Base-by-base conservation (phyloP, 805 yeast species). In the Blastobotrys peoriensis region DNA sequence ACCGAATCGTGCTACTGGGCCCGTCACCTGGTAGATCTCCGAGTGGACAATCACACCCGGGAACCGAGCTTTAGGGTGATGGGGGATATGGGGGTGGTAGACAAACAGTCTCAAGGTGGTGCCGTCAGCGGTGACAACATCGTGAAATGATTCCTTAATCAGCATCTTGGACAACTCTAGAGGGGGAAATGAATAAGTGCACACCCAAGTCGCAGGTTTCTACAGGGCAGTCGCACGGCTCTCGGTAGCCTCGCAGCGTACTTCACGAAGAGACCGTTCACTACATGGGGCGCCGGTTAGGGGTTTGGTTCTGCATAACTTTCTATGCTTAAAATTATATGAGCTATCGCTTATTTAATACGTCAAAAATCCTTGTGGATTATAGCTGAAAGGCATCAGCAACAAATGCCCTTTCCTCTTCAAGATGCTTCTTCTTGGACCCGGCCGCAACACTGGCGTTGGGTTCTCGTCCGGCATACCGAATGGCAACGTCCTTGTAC, bases 381-480 rank as follows among this genome's bases (percentile, higher is more conserved):
- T 48, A 48, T 23, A 60, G 44, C 34, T 49, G 46, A 68, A 86
- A 83, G 49, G 83, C 95, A 45, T 85, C 94, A 48, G 74, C 71
- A 65, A 91, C 74, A 75, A 93, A 86, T 33, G 82, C 81, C 56
- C 80, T 83, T 73, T 93, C 98, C 74, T 93, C 96, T 53, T 83
- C 82, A 51, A 67, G 63, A 68, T 93, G 98, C 79, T 79, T 79
- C 53, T 81, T 69, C 80, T 93, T 93, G 51, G 86, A 74, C 70
- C 98, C 98, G 55, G 98, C 96, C 61, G 99, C 98, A 62, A 93
- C 96, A 51, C 96, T 83, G 38, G 98, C 98, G 65, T 91, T 81
- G 66, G 98, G 98, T 64, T 86, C 87, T 78, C 99, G 87, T 63
- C 98, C 98, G 54, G 94, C 94, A 64, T 86, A 93, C 69, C 97